Evolutionary conservation across 1,284 basidiomycete genomes (phyloP), one percentile per base, ranked within the genome.

Genomic region (Sporisorium scitamineum): DNA sequence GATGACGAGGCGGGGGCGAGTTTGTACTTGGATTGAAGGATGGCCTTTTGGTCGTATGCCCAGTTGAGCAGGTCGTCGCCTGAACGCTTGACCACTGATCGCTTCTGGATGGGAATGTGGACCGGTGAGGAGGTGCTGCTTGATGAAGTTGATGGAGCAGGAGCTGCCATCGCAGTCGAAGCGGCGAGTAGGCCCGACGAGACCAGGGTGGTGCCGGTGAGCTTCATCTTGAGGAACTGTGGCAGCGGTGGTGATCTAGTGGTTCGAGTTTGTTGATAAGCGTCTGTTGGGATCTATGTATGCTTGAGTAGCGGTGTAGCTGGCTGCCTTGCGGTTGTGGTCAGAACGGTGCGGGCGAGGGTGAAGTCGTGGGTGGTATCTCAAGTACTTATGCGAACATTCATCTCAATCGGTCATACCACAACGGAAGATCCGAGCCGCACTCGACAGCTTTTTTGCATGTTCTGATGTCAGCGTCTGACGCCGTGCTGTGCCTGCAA

Each of bases 11-110:
- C 16, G 14, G 29, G 11, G 18, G 42, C 24, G 56, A 78, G 42
- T 42, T 60, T 47, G 58, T 81, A 80, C 57, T 81, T 81, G 64
- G 61, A 62, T 24, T 74, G 76, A 0, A 81, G 65, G 18, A 75
- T 60, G 24, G 72, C 39, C n/a, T 76, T 72, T 29, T 81, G 72
- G 4, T 60, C 50, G 34, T 76, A 61, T 7, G 80, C 79, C 80
- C 80, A 81, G 10, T 52, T 27, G 24, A 74, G 55, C 5, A 80
- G 53, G 10, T 79, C 78, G 44, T 72, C 45, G 26, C 62, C 72
- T 0, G 72, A 60, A 2, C 72, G 66, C 45, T 59, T 53, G 56
- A 51, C 37, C 14, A 63, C n/a, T 29, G 44, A 45, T 27, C 72
- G 72, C 39, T 75, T 70, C 50, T 24, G 54, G 31, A 75, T 60